Evolutionary conservation across 371 early-diverging fungal species (phyloP).

Genomic region (Rhizomucor miehei): DNA sequence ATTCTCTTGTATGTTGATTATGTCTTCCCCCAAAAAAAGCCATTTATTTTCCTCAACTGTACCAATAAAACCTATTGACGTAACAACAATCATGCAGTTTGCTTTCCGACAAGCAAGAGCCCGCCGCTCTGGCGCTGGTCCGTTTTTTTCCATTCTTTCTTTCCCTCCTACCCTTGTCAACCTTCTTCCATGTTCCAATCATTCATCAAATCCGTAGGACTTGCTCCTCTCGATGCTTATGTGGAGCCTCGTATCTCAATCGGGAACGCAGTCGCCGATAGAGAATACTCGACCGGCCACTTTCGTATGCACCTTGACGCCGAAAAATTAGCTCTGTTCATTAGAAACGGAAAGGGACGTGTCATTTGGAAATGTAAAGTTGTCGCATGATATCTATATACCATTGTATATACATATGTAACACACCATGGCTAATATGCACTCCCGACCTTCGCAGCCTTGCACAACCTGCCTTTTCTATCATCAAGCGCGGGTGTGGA

Average conservation of each 20-base stretch:
- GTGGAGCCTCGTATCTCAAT: constrained; percentile 23
- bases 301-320: constrained; percentile 17
- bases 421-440: no score
- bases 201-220: constrained; percentile 15
- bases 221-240: constrained; percentile 18
- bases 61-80: no score
- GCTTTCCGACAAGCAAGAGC: no score
- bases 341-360: constrained; percentile 13
- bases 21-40: no score
- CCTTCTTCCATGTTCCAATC: constrained; percentile 8
- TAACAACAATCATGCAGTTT: no score
- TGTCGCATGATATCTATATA: neutral
- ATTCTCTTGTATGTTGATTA: no score
- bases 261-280: constrained; percentile 14
- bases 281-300: constrained; percentile 14
- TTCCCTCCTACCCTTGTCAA: constrained; percentile 6
- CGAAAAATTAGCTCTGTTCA: constrained; percentile 10
- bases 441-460: no score
- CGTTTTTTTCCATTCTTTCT: neutral
- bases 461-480: constrained; percentile 40
- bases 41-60: no score
- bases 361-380: constrained; percentile 22
- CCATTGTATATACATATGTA: neutral
- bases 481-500: constrained; percentile 30
- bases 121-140: no score